phyloP scores from a whole-genome alignment of 257 asterid genomes.

The Fraxinus excelsior region DNA sequence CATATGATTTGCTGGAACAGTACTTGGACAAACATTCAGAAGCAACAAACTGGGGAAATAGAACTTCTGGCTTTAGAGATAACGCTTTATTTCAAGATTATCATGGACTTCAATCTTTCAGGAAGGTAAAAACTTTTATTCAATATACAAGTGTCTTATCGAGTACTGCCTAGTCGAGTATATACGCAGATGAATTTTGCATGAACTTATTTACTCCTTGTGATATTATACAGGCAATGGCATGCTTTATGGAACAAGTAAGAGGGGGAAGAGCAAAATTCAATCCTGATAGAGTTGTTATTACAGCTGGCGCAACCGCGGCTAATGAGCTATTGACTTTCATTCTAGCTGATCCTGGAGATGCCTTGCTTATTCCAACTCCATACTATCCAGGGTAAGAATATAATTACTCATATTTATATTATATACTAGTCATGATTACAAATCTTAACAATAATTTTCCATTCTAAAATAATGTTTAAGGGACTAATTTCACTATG shows the following conservation, averaged over 20 bases:
- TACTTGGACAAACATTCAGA: conserved; percentile 57
- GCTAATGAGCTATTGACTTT: conserved; percentile 85
- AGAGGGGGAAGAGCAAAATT: conserved; percentile 80
- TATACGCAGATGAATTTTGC: not conserved
- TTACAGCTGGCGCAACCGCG: conserved; percentile 93
- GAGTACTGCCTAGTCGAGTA: not conserved
- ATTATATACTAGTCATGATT: not conserved
- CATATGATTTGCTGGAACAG: conserved; percentile 78
- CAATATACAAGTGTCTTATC: not conserved
- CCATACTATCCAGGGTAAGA: conserved; percentile 96
- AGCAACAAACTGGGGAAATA: conserved; percentile 27
- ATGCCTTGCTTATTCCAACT: conserved; percentile 85
- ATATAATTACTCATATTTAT: not conserved
- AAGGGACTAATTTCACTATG: not conserved
- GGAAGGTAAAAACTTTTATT: conserved; percentile 46
- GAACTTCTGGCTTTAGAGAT: conserved; percentile 62
- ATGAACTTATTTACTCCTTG: not conserved
- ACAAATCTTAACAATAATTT: not conserved
- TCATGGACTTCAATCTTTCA: conserved; percentile 78
- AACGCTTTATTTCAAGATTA: conserved; percentile 93
- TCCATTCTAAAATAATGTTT: not conserved
- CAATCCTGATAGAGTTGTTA: conserved; percentile 74
- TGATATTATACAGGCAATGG: conserved; percentile 66
- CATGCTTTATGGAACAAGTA: conserved; percentile 82
- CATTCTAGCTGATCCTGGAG: conserved; percentile 81